Percentiles rank a stretch among this genome's conserved stretches.
phyloP scores from a whole-genome alignment of 2,329 filamentous ascomycete species.

The Gliomastix tumulicola region DNA sequence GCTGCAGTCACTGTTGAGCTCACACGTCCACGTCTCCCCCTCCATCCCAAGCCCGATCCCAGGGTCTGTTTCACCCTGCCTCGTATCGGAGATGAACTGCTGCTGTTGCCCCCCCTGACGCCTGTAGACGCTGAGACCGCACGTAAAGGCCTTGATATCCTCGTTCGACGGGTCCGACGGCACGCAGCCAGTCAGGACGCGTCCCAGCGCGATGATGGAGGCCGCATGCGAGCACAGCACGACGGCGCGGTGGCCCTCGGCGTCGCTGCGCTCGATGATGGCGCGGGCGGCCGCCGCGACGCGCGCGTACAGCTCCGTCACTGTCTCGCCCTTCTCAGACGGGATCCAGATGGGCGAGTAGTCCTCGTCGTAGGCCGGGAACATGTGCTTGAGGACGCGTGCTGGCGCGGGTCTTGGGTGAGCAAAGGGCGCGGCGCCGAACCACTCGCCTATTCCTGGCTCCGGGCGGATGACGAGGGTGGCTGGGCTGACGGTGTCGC shows the following conservation, averaged over 20 bases:
- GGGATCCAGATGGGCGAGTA: conserved; percentile 41
- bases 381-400: conserved; percentile 55
- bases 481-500: conserved; percentile 3
- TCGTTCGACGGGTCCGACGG: conserved; percentile 64
- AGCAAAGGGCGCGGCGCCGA: conserved; percentile 75
- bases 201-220: conserved; percentile 77
- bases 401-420: conserved; percentile 73
- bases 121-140: conserved; percentile 62
- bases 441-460: conserved; percentile 74
- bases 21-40: conserved; percentile 65
- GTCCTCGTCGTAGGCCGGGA: conserved; percentile 51
- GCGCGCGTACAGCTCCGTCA: conserved; percentile 73
- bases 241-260: conserved; percentile 60
- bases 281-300: conserved; percentile 62
- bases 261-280: conserved; percentile 68
- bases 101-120: conserved; percentile 1
- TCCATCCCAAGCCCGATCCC: conserved; percentile 10
- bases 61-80: not conserved
- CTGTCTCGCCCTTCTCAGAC: conserved; percentile 66
- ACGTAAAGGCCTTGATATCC: conserved; percentile 82
- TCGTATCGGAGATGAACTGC: not conserved
- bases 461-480: conserved; percentile 42
- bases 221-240: conserved; percentile 88
- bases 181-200: conserved; percentile 72
- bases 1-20: conserved; percentile 75